Evolutionary conservation across 2,329 filamentous ascomycete genomes (phyloP).

Genomic region (Colletotrichum sublineola): DNA sequence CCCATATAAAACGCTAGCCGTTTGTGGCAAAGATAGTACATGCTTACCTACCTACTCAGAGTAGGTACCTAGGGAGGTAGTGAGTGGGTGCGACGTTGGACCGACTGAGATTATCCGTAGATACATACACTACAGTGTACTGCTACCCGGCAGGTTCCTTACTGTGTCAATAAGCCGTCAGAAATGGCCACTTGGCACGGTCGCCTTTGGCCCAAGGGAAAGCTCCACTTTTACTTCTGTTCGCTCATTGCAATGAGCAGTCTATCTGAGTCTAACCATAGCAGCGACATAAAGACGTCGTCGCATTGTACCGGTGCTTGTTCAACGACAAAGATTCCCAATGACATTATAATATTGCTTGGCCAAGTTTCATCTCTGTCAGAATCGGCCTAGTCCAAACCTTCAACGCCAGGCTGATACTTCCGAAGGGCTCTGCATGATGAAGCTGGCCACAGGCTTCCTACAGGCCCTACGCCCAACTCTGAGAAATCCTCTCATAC

Average conservation of each 20-base stretch:
- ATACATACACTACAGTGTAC: no score
- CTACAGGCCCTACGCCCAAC: slow-evolving; percentile 5
- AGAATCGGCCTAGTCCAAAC: not conserved
- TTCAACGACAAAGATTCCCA: not conserved
- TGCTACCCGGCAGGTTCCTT: no score
- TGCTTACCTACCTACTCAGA: no score
- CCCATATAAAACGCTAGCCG: slow-evolving; percentile 19
- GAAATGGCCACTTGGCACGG: not conserved
- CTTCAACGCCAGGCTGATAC: not conserved
- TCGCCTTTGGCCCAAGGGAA: not conserved
- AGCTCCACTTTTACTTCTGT: not conserved
- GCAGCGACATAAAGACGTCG: not conserved
- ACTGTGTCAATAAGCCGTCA: not conserved
- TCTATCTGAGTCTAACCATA: not conserved
- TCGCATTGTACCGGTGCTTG: not conserved
- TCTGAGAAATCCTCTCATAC: not conserved
- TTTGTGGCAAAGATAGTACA: not conserved
- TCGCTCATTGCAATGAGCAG: not conserved
- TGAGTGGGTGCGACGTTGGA: not conserved
- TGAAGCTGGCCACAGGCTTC: slow-evolving; percentile 17
- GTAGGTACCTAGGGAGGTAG: no score
- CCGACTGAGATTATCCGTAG: not conserved
- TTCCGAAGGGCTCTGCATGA: not conserved
- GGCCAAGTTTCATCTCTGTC: not conserved
- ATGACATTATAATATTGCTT: not conserved